These are phyloP conservation scores for Luffa acutangula DNA, from an alignment of 306 rosid species.

Conservation along the genomic window DNA sequence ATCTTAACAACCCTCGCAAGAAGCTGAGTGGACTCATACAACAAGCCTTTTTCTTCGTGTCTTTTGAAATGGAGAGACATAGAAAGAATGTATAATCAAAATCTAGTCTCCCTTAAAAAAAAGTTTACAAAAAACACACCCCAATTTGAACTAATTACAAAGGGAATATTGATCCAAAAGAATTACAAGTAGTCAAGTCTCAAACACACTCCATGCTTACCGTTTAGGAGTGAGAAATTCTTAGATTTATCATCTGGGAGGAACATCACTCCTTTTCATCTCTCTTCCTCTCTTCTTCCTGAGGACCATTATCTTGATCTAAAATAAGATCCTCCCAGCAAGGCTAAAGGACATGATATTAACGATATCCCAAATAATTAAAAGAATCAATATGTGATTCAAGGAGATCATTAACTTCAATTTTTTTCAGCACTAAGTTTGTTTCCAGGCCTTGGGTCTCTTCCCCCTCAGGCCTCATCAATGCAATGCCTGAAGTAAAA, in stretches of 20 bases:
- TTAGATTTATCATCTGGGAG: neutral
- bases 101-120: neutral
- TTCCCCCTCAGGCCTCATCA: neutral
- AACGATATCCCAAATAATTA: neutral
- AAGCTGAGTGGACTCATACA: neutral
- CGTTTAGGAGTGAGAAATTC: too few relatives aligned
- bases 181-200: neutral
- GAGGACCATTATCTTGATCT: neutral
- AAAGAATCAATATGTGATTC: neutral
- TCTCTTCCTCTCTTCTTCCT: neutral
- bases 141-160: neutral
- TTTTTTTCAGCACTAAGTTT: neutral
- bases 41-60: neutral
- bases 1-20: neutral
- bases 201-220: neutral
- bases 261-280: neutral
- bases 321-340: neutral
- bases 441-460: neutral
- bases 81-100: neutral
- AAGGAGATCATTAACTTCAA: neutral
- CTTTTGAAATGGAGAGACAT: neutral
- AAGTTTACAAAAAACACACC: neutral
- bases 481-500: neutral
- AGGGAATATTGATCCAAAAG: neutral
- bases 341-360: neutral